These are phyloP conservation scores for Sphagnum magellanicum DNA, from an alignment of 228 moss, liverwort and hornwort genomes.

Conservation along the genomic window DNA sequence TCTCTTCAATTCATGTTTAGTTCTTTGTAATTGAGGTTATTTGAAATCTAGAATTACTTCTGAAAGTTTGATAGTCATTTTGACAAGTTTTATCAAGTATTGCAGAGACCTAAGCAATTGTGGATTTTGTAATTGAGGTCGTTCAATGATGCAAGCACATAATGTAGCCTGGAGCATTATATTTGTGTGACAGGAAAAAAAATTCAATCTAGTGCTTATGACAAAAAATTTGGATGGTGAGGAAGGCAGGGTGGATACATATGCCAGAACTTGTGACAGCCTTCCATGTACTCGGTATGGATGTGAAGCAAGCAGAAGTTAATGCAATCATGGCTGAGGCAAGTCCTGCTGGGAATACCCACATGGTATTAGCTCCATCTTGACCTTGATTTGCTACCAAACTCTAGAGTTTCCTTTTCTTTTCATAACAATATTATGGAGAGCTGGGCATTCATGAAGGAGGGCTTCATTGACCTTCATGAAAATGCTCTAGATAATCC, in stretches of 20 bases:
- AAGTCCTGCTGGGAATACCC: slow-evolving; percentile 38
- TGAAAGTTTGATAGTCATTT: background rate
- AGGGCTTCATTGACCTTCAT: no score
- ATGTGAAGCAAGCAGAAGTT: slow-evolving; percentile 53
- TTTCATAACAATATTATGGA: background rate
- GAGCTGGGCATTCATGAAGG: background rate
- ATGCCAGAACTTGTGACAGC: slow-evolving; percentile 56
- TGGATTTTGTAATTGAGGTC: background rate
- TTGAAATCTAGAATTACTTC: background rate
- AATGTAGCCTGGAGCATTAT: background rate
- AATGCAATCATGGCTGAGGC: slow-evolving; percentile 51
- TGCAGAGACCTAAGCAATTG: no score
- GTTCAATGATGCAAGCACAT: background rate
- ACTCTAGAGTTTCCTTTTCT: slow-evolving; percentile 4
- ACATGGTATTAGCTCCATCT: slow-evolving; percentile 12
- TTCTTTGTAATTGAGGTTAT: no score
- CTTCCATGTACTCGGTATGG: slow-evolving; percentile 64
- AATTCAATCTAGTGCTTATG: background rate
- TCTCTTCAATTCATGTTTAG: background rate
- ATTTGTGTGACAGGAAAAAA: background rate
- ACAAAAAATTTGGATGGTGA: background rate
- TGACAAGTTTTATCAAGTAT: background rate
- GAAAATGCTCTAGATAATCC: no score
- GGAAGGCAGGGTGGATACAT: slow-evolving; percentile 47
- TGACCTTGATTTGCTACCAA: slow-evolving; percentile 2